Base-by-base conservation (phyloP, 2,329 filamentous ascomycete genomes). In the Alternaria sp. region DNA sequence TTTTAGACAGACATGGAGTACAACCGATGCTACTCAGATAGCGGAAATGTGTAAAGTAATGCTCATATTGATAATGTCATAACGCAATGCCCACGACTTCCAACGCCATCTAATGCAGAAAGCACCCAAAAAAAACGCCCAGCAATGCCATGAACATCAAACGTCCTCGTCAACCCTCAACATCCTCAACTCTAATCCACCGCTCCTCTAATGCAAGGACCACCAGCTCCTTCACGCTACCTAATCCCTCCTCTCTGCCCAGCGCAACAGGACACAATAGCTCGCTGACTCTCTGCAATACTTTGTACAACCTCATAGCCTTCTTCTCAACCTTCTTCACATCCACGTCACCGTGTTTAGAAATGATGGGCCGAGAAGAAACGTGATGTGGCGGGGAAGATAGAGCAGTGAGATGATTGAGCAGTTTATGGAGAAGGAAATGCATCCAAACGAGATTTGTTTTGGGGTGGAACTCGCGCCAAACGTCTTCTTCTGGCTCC, bases 401-500 rank as follows among this genome's bases (percentile, higher is more conserved):
- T 13, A 39, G 9, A n/a, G 29, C 31, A 17, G 45, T 46, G 51
- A 82, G 58, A 51, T 80, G 74, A 42, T 75, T 68, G 24, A 88
- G 73, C 0, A 90, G 78, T 63, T 83, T 84, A 58, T 82, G 80
- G 11, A 89, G 79, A 4, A 90, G 74, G 68, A 87, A 88, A 49
- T 86, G 82, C 23, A 88, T 74, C 87, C 87, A 90, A 13, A 88
- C 78, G 13, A 88, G 78, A 63, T 89, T 90, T 2, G 87, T 88
- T 54, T 81, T 80, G 3, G 87, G 86, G 37, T 83, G 80, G 70
- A 84, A 89, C 29, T 79, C 73, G 10, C 77, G 72, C 86, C 87
- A 89, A 40, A 68, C 45, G 4, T 53, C 37, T 13, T 61, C 49
- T 45, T 44, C 14, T 28, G 11, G 23, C 26, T 42, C 10, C 40